These are phyloP conservation scores for Tephrocybe sp. DNA, from an alignment of 768 basidiomycete genomes.

Conservation along the genomic window DNA sequence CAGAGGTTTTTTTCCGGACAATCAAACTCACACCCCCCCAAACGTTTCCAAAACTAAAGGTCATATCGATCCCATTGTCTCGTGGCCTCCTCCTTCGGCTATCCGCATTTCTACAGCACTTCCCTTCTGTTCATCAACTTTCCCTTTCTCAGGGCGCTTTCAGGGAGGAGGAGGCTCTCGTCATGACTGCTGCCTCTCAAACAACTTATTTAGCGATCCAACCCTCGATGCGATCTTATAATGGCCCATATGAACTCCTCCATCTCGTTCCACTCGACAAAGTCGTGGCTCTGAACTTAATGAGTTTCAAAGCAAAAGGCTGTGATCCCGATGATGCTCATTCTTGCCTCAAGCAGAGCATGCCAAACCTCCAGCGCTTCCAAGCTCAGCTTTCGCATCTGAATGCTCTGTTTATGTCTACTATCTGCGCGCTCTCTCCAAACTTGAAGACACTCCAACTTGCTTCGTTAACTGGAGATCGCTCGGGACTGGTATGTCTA, in stretches of 20 bases:
- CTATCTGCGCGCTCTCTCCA: no score
- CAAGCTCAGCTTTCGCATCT: no score
- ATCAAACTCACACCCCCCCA: not conserved
- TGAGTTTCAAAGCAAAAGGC: no score
- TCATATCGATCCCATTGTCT: not conserved
- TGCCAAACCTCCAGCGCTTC: no score
- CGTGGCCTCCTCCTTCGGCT: not conserved
- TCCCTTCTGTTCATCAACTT: not conserved
- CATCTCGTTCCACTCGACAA: not conserved
- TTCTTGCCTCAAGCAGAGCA: no score
- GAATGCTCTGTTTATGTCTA: no score
- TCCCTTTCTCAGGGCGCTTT: slow-evolving; percentile 1
- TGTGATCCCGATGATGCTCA: no score
- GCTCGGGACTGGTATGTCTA: no score
- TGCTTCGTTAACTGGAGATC: no score
- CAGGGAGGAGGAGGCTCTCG: not conserved
- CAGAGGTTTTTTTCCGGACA: not conserved
- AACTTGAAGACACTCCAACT: no score
- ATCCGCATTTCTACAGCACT: not conserved
- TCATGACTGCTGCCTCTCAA: not conserved
- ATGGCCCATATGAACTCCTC: slow-evolving; percentile 5
- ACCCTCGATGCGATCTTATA: not conserved
- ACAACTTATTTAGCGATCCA: not conserved
- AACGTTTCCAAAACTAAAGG: not conserved
- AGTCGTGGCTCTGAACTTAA: no score